Percentiles rank a stretch among this genome's conserved stretches.
Conservation (phyloP, 2,329 filamentous ascomycete species). For the Pestalotiopsis sp. region DNA sequence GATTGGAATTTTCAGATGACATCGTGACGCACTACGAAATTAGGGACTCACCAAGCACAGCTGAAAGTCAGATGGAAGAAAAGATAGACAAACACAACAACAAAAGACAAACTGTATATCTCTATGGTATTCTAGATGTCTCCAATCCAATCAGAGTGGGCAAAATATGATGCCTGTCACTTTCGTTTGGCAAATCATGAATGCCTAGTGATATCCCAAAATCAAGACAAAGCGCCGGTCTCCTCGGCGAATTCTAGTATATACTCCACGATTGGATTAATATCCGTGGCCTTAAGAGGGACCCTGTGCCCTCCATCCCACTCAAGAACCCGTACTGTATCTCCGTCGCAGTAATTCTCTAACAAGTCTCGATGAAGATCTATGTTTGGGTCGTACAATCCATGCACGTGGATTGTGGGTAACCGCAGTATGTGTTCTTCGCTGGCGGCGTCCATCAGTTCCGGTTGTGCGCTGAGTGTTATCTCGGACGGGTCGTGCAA, state of each 20-base stretch:
- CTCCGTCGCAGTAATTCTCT: slow-evolving; percentile 59
- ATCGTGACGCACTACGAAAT: no score
- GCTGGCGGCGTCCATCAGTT: slow-evolving; percentile 37
- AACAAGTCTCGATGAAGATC: slow-evolving; percentile 58
- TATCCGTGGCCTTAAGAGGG: slow-evolving; percentile 68
- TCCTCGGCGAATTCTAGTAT: slow-evolving; percentile 53
- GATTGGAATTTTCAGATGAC: neutral
- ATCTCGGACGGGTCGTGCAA: slow-evolving; percentile 26
- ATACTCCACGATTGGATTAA: slow-evolving; percentile 55
- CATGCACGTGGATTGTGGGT: slow-evolving; percentile 71
- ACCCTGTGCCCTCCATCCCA: slow-evolving; percentile 76
- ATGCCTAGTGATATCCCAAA: no score
- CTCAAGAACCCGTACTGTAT: slow-evolving; percentile 60
- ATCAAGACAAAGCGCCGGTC: slow-evolving; percentile 34
- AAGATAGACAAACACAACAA: no score
- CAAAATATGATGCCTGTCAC: no score
- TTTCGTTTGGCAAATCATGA: no score
- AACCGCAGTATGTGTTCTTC: slow-evolving; percentile 50
- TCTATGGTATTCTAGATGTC: no score
- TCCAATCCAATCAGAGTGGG: no score
- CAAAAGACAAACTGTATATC: no score
- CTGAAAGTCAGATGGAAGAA: no score
- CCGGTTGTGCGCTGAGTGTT: slow-evolving; percentile 45
- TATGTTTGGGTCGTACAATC: slow-evolving; percentile 60
- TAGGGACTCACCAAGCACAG: no score